phyloP scores from a whole-genome alignment of 2,329 filamentous ascomycete genomes.

The Xylariaceae sp. region DNA sequence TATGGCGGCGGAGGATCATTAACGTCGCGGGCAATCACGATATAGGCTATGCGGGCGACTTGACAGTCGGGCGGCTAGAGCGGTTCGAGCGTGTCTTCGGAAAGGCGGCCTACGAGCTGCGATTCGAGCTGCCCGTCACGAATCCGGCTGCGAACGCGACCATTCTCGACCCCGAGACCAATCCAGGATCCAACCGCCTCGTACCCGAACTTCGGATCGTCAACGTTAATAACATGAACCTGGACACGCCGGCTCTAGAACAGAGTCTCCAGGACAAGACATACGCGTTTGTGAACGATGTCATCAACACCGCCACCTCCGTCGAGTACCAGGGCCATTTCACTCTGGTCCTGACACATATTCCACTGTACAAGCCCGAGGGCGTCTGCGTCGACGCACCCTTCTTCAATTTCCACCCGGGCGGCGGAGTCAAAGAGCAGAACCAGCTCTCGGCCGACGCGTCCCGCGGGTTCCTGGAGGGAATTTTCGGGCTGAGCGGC shows the following conservation, averaged over 20 bases:
- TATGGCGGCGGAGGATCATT: constrained; percentile 78
- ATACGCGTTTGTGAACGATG: constrained; percentile 73
- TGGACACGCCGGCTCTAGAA: constrained; percentile 79
- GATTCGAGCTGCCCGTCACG: constrained; percentile 63
- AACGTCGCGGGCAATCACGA: constrained; percentile 96
- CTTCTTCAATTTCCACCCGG: constrained; percentile 76
- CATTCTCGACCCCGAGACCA: constrained; percentile 45
- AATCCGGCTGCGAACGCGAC: constrained; percentile 44
- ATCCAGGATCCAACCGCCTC: constrained; percentile 51
- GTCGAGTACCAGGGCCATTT: constrained; percentile 68
- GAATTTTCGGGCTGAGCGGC: constrained; percentile 77
- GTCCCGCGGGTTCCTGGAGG: constrained; percentile 77
- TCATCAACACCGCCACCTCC: constrained; percentile 64
- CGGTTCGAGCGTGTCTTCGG: constrained; percentile 88
- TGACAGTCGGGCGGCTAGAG: constrained; percentile 72
- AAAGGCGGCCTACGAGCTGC: constrained; percentile 85
- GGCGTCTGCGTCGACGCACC: constrained; percentile 85
- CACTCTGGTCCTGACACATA: constrained; percentile 87
- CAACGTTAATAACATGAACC: constrained; percentile 89
- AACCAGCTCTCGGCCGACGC: constrained; percentile 80
- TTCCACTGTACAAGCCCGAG: constrained; percentile 81
- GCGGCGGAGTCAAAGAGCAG: constrained; percentile 82
- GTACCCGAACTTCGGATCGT: constrained; percentile 77
- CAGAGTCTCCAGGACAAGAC: constrained; percentile 71
- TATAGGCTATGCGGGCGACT: constrained; percentile 91